phyloP scores from a whole-genome alignment of 2,329 filamentous ascomycete species.

The Trichoderma afroharzianum region DNA sequence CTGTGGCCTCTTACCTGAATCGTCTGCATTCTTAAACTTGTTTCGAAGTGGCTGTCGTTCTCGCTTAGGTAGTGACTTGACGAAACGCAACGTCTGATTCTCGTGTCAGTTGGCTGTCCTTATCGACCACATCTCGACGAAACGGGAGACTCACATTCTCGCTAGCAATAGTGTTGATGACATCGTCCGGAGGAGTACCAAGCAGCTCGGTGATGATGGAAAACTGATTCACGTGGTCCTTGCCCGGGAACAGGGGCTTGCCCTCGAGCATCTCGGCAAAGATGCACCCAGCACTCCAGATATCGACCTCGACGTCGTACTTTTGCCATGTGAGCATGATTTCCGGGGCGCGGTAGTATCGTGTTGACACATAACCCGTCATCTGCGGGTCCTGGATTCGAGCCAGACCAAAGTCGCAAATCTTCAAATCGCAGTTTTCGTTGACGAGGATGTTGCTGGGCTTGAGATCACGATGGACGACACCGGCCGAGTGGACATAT shows the following conservation, averaged over 20 bases:
- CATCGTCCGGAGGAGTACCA: conserved; percentile 94
- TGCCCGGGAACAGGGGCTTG: conserved; percentile 96
- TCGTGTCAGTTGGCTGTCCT: neutral
- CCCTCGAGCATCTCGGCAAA: conserved; percentile 99
- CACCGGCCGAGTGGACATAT: conserved; percentile 97
- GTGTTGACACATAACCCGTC: conserved; percentile 97
- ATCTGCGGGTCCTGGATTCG: conserved; percentile 99
- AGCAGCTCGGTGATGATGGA: conserved; percentile 98
- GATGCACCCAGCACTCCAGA: conserved; percentile 98
- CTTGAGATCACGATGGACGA: conserved; percentile 96
- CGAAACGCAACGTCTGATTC: conserved; percentile 82
- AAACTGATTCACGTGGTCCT: conserved; percentile 99
- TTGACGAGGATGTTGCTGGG: conserved; percentile 99
- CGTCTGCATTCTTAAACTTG: conserved; percentile 95
- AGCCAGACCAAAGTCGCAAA: conserved; percentile 96
- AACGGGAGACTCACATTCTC: conserved; percentile 68
- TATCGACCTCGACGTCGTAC: conserved; percentile 98
- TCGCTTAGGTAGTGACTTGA: conserved; percentile 93
- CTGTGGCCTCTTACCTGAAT: conserved; percentile 57
- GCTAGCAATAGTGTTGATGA: conserved; percentile 97
- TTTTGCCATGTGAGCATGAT: conserved; percentile 99
- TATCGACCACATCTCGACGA: neutral
- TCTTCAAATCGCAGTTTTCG: conserved; percentile 99
- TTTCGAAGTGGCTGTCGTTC: conserved; percentile 80
- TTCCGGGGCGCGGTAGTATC: conserved; percentile 97